A percentile compares a stretch with the other conserved stretches of the same genome.
Evolutionary conservation across 495 filamentous ascomycete species (phyloP).

Genomic region (Gamarada debralockiae): DNA sequence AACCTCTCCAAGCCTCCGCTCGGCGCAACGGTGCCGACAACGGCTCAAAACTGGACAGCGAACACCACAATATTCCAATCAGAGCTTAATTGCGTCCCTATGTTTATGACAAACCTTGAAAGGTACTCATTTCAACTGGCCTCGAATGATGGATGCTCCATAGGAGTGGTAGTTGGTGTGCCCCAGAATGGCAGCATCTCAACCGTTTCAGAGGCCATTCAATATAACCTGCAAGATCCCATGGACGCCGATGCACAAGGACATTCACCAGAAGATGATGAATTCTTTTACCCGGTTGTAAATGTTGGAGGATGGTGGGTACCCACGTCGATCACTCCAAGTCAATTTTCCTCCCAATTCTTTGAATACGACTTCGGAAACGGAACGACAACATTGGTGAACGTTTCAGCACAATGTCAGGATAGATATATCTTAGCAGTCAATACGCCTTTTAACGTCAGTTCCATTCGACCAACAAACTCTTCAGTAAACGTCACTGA

Average conservation of each 20-base stretch:
- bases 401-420: neutral
- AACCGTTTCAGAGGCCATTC: no score
- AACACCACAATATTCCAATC: constrained; percentile 32
- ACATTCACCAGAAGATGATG: no score
- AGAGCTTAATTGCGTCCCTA: constrained; percentile 25
- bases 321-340: neutral
- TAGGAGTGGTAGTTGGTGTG: neutral
- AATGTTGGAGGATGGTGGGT: neutral
- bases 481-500: no score
- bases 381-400: neutral
- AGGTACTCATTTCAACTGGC: neutral
- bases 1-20: constrained; percentile 18
- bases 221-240: no score
- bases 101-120: constrained; percentile 11
- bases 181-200: no score
- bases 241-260: no score
- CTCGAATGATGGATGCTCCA: neutral
- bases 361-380: neutral
- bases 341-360: neutral
- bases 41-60: constrained; percentile 27
- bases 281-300: neutral
- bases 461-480: no score
- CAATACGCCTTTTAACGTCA: neutral
- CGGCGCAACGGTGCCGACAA: constrained; percentile 20
- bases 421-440: neutral